Percentiles rank a stretch among this genome's conserved stretches.
phyloP scores from a whole-genome alignment of 2,329 filamentous ascomycete species.

The Cercospora beticola region DNA sequence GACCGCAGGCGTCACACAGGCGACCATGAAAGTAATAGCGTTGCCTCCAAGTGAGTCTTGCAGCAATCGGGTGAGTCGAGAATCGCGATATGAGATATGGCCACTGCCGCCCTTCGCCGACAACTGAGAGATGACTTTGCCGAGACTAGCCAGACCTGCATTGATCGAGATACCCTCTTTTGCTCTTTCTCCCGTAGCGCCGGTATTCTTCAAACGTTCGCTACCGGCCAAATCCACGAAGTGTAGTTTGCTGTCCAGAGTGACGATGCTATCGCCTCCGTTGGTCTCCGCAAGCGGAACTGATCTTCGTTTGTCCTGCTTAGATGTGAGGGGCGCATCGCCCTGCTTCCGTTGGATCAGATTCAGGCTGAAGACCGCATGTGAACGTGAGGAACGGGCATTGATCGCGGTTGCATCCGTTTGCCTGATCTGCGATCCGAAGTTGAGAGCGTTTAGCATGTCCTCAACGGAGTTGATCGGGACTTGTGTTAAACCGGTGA shows the following conservation, averaged over 20 bases:
- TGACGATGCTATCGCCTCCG: conserved; percentile 65
- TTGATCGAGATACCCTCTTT: conserved; percentile 99
- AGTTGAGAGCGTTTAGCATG: conserved; percentile 81
- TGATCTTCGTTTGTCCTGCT: conserved; percentile 79
- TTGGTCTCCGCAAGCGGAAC: conserved; percentile 79
- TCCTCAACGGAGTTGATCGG: conserved; percentile 91
- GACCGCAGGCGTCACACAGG: conserved; percentile 92
- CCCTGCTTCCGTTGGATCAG: conserved; percentile 79
- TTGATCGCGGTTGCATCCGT: conserved; percentile 97
- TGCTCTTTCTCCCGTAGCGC: conserved; percentile 88
- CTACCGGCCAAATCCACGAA: conserved; percentile 98
- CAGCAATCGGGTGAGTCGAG: conserved; percentile 88
- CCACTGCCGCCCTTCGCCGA: conserved; percentile 84
- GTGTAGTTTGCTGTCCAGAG: conserved; percentile 95
- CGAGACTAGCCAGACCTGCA: conserved; percentile 86
- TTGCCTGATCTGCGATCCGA: conserved; percentile 90
- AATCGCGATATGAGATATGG: conserved; percentile 96
- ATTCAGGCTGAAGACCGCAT: conserved; percentile 95
- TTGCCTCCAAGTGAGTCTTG: conserved; percentile 97
- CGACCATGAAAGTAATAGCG: conserved; percentile 99
- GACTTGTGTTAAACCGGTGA: conserved; percentile 85
- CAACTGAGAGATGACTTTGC: conserved; percentile 97
- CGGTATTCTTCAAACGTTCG: conserved; percentile 94
- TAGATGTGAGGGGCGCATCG: conserved; percentile 49
- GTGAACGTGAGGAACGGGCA: conserved; percentile 93